Evolutionary conservation across 495 filamentous ascomycete species (phyloP), one percentile per base, ranked within the genome.

Genomic region (Barbatosphaeria neglecta): DNA sequence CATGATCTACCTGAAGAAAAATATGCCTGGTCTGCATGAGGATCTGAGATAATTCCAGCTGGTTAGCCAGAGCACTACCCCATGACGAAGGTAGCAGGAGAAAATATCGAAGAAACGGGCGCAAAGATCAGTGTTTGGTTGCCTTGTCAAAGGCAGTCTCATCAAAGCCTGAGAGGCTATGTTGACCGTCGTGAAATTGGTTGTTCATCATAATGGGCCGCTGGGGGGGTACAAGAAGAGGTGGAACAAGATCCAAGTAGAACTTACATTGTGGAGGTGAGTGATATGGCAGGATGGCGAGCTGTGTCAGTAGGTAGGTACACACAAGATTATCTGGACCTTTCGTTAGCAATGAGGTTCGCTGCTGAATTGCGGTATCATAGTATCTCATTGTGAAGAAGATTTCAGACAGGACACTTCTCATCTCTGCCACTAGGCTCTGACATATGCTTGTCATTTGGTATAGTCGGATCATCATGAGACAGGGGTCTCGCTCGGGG

Each of bases 181-280:
- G 89, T 82, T 86, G 88, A 95, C 88, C 88, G 88, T 95, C 88
- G 89, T 95, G 88, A 95, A 82, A 81, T 65, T 62, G 59, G 50
- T 68, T 84, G 82, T 88, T 92, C 84, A 85, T 86, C 72, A 72
- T 72, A 56, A 47, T 11, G 31, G 52, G 62, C 18, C 46, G 47
- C 22, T 37, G 44, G 25, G 28, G 41, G 43, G 24, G 47, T 43
- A 23, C 24, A 25, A 39, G 38, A n/a, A 44, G 40, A 45, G 28
- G 50, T 37, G 31, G n/a, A n/a, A 39, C 23, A 39, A 27, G 19
- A 41, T 17, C 9, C 13, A 22, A 22, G 1, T 35, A 50, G 50
- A 37, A 37, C 43, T 37, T 11, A 38, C 43, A 23, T 46, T 31
- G 23, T 45, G 46, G 41, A 48, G n/a, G 44, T 60, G 45, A 54